Evolutionary conservation across 352 stramenopile genomes (phyloP).

Genomic region (Pythium biforme): DNA sequence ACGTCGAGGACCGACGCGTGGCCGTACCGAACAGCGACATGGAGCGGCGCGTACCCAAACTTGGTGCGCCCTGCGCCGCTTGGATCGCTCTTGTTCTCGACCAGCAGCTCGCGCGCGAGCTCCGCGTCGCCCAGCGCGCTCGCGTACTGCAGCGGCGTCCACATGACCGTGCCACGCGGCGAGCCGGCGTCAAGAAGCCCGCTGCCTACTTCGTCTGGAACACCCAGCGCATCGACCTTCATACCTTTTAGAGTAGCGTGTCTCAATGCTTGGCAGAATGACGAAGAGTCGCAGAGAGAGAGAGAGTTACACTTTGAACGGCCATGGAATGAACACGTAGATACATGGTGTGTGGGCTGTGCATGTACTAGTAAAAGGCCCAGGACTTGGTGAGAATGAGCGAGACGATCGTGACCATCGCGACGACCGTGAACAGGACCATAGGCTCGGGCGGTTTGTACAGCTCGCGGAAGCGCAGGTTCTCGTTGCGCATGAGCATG

Average conservation of each 20-base stretch:
- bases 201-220: constrained; percentile 30
- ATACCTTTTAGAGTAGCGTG: constrained; percentile 16
- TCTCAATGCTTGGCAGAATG: not conserved
- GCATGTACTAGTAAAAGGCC: constrained; percentile 57
- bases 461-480: constrained; percentile 73
- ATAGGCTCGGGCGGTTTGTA: constrained; percentile 68
- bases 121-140: constrained; percentile 62
- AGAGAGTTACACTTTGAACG: not conserved
- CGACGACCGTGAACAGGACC: constrained; percentile 50
- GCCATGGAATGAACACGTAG: no score
- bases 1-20: constrained; percentile 51
- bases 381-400: constrained; percentile 77
- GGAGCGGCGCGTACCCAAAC: constrained; percentile 60
- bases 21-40: constrained; percentile 65
- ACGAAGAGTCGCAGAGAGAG: not conserved
- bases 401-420: constrained; percentile 58
- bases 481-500: constrained; percentile 65
- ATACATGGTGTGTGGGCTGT: no score
- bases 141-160: constrained; percentile 78
- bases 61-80: constrained; percentile 39
- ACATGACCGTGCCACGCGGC: constrained; percentile 49
- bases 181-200: constrained; percentile 54
- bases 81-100: constrained; percentile 21
- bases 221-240: constrained; percentile 40
- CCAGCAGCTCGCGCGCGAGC: constrained; percentile 39